Conservation (phyloP, 192 early-diverging fungal species). For the Umbelopsis isabellina region DNA sequence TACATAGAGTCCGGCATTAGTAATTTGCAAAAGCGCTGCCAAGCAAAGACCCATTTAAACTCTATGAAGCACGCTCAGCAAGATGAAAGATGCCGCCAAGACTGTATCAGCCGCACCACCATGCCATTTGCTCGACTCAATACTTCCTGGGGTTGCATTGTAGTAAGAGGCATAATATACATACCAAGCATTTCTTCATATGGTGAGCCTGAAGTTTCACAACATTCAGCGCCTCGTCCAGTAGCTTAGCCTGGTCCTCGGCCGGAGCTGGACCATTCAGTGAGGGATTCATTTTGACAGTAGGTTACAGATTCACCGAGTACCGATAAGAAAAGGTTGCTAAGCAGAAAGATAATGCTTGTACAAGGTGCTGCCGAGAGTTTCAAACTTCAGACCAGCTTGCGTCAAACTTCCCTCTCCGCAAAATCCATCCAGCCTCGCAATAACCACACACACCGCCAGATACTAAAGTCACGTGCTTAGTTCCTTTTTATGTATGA, state of each 20-base stretch:
- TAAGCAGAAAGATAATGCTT: constrained; percentile 1
- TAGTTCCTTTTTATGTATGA: background rate
- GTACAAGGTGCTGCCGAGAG: constrained; percentile 10
- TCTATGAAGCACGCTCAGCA: background rate
- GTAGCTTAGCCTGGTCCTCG: constrained; percentile 88
- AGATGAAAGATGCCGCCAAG: constrained; percentile 6
- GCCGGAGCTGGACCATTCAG: constrained; percentile 46
- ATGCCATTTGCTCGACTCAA: background rate
- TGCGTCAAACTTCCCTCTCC: constrained; percentile 21
- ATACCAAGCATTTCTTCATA: constrained; percentile 93
- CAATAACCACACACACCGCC: background rate
- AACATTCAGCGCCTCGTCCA: constrained; percentile 90
- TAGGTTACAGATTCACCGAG: constrained; percentile 13
- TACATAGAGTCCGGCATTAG: constrained; percentile 31
- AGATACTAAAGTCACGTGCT: background rate
- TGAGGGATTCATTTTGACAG: constrained; percentile 16
- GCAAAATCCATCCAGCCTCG: background rate
- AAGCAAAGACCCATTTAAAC: background rate
- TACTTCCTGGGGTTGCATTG: background rate
- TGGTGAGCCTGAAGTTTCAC: constrained; percentile 95
- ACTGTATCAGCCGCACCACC: background rate
- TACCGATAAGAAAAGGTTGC: constrained; percentile 2
- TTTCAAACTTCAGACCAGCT: constrained; percentile 6
- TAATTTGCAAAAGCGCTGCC: background rate
- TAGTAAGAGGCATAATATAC: constrained; percentile 11